These are phyloP conservation scores for Exobasidium rhododendri DNA, from an alignment of 1,284 basidiomycete species.

Conservation along the genomic window DNA sequence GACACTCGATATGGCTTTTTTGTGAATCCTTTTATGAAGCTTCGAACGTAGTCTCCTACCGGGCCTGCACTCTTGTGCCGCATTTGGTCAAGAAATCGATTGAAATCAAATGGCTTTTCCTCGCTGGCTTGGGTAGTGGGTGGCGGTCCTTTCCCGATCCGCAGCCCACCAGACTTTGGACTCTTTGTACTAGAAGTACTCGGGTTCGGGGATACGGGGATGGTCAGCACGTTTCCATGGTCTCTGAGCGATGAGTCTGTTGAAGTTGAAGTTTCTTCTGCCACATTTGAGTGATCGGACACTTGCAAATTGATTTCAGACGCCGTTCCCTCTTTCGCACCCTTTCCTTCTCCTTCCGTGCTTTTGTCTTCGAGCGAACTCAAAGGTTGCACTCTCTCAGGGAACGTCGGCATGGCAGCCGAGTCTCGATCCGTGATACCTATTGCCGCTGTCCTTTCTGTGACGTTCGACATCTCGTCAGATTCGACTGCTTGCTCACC, in stretches of 20 bases:
- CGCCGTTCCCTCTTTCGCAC: conserved; percentile 2
- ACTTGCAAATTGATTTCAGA: conserved; percentile 3
- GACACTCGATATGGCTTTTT: conserved; percentile 51
- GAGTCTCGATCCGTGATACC: too few relatives aligned
- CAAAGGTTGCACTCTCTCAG: too few relatives aligned
- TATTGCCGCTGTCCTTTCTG: not conserved
- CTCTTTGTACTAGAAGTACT: not conserved
- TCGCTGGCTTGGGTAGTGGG: conserved; percentile 33
- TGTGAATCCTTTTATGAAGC: conserved; percentile 53
- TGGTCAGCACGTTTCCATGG: not conserved
- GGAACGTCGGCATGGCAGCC: too few relatives aligned
- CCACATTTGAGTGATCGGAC: not conserved
- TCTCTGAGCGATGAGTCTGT: not conserved
- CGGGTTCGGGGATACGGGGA: not conserved
- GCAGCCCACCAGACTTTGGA: conserved; percentile 14
- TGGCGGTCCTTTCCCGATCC: conserved; percentile 43
- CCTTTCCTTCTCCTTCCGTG: not conserved
- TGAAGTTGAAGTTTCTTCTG: not conserved
- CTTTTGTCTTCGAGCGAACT: too few relatives aligned
- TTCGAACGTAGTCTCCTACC: conserved; percentile 50
- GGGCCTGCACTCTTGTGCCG: conserved; percentile 48
- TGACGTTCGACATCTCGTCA: not conserved
- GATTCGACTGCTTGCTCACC: not conserved
- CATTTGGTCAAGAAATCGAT: conserved; percentile 54
- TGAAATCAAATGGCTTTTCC: conserved; percentile 52